Base-by-base conservation (phyloP, 2,329 filamentous ascomycete genomes). In the Ophiostoma ips region DNA sequence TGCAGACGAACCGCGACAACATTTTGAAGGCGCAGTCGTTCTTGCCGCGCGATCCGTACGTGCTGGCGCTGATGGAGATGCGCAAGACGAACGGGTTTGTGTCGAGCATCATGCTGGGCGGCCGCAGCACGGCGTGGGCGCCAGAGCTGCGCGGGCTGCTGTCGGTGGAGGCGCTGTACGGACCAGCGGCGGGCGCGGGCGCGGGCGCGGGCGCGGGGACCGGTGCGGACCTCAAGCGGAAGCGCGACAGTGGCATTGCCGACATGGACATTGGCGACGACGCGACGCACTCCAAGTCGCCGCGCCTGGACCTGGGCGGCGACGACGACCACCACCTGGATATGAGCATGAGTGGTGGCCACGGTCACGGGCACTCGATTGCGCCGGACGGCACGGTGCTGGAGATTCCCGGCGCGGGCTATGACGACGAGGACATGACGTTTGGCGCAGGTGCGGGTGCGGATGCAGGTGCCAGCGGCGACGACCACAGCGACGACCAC, bases 81-180 rank as follows among this genome's bases (percentile, higher is more conserved):
- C 92, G 95, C 64, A 88, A 84, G 68, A 87, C 77, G 49, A 90
- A 92, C 49, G 86, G 81, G 36, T 96, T 98, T 59, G 86, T 95
- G 16, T 85, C 83, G 4, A 89, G 79, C 59, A 82, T 95, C 55
- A 81, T 95, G 68, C 82, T 85, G 48, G 87, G 89, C 54, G 85
- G 82, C 35, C 80, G 85, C 55, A 82, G 81, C 58, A 75, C 78
- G 56, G 79, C 78, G 38, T 95, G 88, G 89, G 90, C 90, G 3
- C 90, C 90, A 1, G 92, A 98, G 66, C 75, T 98, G 18, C 83
- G 87, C 53, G 87, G 84, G n/a, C 79, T 98, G 59, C 71, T 96
- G n/a, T 94, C 88, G 1, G 71, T 95, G 38, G 87, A 94, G 56
- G 76, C 86, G 13, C 76, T 94, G 15, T 81, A 52, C 41, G 50